Base-by-base conservation (phyloP, 1,284 basidiomycete species). In the Austroboletus novae-zelandiae region DNA sequence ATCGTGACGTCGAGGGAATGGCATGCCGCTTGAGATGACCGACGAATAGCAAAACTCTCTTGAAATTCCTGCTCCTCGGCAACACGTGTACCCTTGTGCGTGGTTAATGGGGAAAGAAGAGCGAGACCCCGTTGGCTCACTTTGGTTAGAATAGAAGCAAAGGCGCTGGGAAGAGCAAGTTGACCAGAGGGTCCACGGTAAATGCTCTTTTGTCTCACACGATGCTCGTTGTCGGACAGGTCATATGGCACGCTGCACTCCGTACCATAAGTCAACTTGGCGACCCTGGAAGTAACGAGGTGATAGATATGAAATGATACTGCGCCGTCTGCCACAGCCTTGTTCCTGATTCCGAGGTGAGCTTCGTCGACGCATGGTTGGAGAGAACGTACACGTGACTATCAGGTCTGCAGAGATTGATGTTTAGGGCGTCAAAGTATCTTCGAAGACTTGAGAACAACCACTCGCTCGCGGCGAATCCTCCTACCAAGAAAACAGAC, bases 241-340 rank as follows among this genome's bases (percentile, higher is more conserved):
- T 72, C 60, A 29, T 63, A 80, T 0, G 50, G 48, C 1, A 61
- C 43, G 13, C 44, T 54, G 43, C 66, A 67, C 7, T 65, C 57
- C 0, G 65, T 63, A 2, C 80, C 79, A 46, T 80, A 79, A 0
- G 74, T 71, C 30, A 67, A 57, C 56, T 67, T 75, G 1, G 80
- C 66, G 14, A 80, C 68, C 13, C 80, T 65, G 0, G 71, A 70
- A 9, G 73, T 67, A 10, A 82, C 79, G 17, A 70, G 71, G 48
- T 74, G 77, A 53, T 82, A 75, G 29, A 81, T 52, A 48, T 74
- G 76, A 55, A 73, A 81, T 0, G 76, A 80, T 18, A 82, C 67
- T 1, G 76, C 78, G 4, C 80, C 80, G 40, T 81, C 76, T 0
- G 80, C 74, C 1, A 81, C 81, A 2, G 78, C 79, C 52, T 81